Evolutionary conservation across 2,329 filamentous ascomycete genomes (phyloP), one percentile per base, ranked within the genome.

Genomic region (Diplodia mutila): DNA sequence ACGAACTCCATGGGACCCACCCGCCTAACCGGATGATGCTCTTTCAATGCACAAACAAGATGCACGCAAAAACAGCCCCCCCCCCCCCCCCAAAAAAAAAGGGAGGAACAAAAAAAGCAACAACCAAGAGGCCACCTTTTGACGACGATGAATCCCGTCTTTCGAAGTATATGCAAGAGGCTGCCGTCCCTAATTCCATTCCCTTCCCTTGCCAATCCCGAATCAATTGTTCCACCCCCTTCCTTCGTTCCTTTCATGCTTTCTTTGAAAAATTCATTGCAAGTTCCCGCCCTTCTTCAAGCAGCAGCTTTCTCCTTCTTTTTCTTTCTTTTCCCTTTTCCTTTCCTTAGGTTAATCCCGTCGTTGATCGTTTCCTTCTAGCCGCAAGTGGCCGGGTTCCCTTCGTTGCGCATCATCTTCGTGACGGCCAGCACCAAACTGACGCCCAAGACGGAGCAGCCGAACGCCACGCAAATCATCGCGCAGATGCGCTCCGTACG

Each of bases 401-500:
- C 66, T 23, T 67, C 57, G 21, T 55, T 57, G 9, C 55, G 46
- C 46, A 59, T 57, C 23, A 94, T 89, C 80, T 94, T 93, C 16
- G 82, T 81, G 66, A 91, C 81, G 1, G 91, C 90, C 80, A 93
- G 89, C 54, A 93, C 75, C 70, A 96, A 80, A 75, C 90, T 94
- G 53, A 97, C 94, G 14, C 83, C 84, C 90, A 97, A 93, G 67
- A 97, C 94, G 3, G 85, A 81, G 65, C 86, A 83, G 4, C 94
- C 94, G 83, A 97, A 97, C 14, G 80, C 87, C 68, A 94, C 91
- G 70, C 87, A 88, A n/a, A 88, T 84, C 55, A 85, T 88, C 29
- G 88, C 87, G 14, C 92, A 89, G 85, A 89, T 91, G 25, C 66
- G 55, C 51, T 67, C 66, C 4, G 34, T 63, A n/a, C 66, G 66